Evolutionary conservation across 2,329 filamentous ascomycete species (phyloP).

Genomic region (Fusarium cicatricum): DNA sequence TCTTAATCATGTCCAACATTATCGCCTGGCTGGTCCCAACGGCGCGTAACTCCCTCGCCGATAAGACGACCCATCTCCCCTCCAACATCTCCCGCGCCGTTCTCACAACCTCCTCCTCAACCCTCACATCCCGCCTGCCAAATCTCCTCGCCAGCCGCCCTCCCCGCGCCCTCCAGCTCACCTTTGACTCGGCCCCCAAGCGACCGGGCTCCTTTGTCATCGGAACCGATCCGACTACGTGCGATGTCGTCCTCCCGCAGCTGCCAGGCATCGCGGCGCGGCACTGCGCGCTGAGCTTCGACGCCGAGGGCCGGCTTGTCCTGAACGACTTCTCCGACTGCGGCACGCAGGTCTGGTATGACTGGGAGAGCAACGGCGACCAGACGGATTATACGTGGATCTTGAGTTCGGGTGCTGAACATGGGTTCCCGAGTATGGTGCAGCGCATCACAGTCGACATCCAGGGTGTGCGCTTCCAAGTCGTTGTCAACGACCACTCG

Average conservation of each 20-base stretch:
- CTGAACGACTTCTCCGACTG: slow-evolving; percentile 49
- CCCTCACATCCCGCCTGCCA: slow-evolving; percentile 43
- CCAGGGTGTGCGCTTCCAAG: slow-evolving; percentile 50
- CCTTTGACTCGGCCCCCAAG: slow-evolving; percentile 47
- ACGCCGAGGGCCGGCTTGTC: slow-evolving; percentile 49
- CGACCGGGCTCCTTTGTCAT: slow-evolving; percentile 49
- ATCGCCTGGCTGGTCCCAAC: slow-evolving; percentile 53
- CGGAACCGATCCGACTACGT: slow-evolving; percentile 48
- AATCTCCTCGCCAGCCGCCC: slow-evolving; percentile 40
- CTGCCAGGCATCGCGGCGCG: slow-evolving; percentile 46
- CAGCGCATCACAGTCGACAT: slow-evolving; percentile 50
- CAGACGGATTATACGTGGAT: slow-evolving; percentile 49
- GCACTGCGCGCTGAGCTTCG: slow-evolving; percentile 52
- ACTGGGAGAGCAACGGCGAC: slow-evolving; percentile 51
- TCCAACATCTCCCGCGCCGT: slow-evolving; percentile 45
- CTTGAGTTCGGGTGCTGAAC: slow-evolving; percentile 44
- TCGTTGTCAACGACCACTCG: slow-evolving; percentile 50
- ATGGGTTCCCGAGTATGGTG: slow-evolving; percentile 47
- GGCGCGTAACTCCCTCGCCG: slow-evolving; percentile 45
- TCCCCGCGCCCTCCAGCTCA: slow-evolving; percentile 46
- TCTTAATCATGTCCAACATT: slow-evolving; percentile 40
- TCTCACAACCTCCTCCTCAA: slow-evolving; percentile 35
- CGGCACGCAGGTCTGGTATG: slow-evolving; percentile 55
- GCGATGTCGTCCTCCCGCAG: slow-evolving; percentile 50
- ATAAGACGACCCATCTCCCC: slow-evolving; percentile 44